Evolutionary conservation across 1,139 yeast species (phyloP).

Genomic region (Tardiomyces depauwii): DNA sequence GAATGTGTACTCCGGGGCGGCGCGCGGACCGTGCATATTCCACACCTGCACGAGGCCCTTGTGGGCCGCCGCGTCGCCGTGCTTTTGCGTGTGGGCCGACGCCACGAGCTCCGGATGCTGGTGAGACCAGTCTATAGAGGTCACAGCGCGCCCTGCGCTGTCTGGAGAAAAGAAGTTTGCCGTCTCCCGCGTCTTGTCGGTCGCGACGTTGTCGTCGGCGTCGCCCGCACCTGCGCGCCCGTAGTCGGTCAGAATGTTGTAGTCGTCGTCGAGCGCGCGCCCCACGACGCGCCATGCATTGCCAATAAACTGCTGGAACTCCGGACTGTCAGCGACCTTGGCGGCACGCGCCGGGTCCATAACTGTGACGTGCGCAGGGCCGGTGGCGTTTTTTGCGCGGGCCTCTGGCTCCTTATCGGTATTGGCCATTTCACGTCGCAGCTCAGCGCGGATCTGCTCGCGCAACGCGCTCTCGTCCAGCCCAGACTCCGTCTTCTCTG

Average conservation of each 20-base stretch:
- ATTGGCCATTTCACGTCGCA: neutral
- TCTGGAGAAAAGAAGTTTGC: conserved; percentile 15
- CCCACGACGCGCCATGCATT: conserved; percentile 32
- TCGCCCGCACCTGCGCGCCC: conserved; percentile 12
- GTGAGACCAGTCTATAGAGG: conserved; percentile 33
- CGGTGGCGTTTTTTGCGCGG: neutral
- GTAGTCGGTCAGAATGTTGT: conserved; percentile 28
- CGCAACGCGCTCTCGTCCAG: neutral
- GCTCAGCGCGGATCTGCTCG: neutral
- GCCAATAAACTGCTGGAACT: conserved; percentile 22
- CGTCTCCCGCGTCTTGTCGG: conserved; percentile 6
- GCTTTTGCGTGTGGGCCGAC: conserved; percentile 23
- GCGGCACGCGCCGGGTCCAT: conserved; percentile 5
- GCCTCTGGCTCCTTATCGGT: neutral
- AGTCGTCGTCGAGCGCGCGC: conserved; percentile 27
- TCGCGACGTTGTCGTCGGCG: conserved; percentile 7
- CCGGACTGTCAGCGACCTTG: conserved; percentile 3
- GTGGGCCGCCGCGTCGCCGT: conserved; percentile 16
- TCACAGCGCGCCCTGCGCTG: conserved; percentile 25
- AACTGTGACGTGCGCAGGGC: neutral
- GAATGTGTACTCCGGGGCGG: conserved; percentile 40
- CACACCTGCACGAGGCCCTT: conserved; percentile 29
- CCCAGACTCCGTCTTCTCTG: neutral
- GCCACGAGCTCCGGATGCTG: conserved; percentile 34
- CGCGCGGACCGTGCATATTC: conserved; percentile 30